Evolutionary conservation across 139 green algal species (phyloP), one percentile per base, ranked within the genome.

Genomic region (Astrephomene gubernaculifera): DNA sequence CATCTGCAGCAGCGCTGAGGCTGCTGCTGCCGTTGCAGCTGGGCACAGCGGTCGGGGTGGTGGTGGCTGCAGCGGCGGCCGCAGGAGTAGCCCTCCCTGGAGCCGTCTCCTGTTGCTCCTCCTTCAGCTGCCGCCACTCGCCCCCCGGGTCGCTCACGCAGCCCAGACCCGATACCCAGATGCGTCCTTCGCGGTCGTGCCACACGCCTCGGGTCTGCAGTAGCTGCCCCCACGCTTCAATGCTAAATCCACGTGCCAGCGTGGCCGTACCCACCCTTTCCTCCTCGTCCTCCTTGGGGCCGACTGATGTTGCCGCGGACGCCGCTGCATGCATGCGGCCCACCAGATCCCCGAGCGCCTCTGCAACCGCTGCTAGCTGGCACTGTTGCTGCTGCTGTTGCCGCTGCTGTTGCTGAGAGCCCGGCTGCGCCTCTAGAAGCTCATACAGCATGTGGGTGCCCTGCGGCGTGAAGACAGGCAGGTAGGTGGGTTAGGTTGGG

Each of bases 121-220:
- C 22, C 49, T 31, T 45, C 61, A 52, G 10, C 2, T 6, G 57
- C n/a, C n/a, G n/a, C n/a, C n/a, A n/a, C n/a, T n/a, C n/a, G n/a
- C n/a, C n/a, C n/a, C n/a, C n/a, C n/a, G n/a, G 4, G 6, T 14
- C 38, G 57, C 76, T 53, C 29, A 83, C 60, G 31, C 76, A 57
- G 31, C 78, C 78, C 29, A 75, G 43, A 5, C 49, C 79, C 45
- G 65, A 78, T 41, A 86, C 45, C 79, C 79, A 86, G 4, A 86
- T 49, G 33, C 12, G 53, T 0, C 53, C 61, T 31, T 69, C 54
- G 7, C 79, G 79, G 44, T 86, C 67, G 79, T 76, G 65, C 79
- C 79, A 86, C 49, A 86, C 65, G 0, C 35, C 79, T 1, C 65
- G 36, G 27, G n/a, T 3, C 3, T 12, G 21, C 25, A 68, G 12